A percentile compares a stretch with the other conserved stretches of the same genome.
phyloP scores from a whole-genome alignment of 805 yeast genomes.

The Hagleromyces aurorensis region DNA sequence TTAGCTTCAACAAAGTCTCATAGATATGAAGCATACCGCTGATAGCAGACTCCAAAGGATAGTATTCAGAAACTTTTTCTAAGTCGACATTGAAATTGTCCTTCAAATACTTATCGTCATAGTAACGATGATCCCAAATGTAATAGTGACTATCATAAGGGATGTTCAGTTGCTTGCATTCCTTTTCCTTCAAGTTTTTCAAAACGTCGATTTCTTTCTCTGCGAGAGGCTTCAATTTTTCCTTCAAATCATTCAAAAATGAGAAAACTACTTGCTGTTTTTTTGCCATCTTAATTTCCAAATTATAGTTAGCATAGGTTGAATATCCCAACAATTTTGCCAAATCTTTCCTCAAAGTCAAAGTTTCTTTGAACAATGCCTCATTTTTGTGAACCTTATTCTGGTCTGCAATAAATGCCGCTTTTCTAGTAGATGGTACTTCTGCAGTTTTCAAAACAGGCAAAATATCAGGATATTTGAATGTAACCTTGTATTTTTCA shows the following conservation, averaged over 20 bases:
- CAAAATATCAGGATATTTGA: slow-evolving; percentile 70
- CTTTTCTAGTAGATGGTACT: slow-evolving; percentile 53
- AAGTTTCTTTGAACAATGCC: slow-evolving; percentile 49
- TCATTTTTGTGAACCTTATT: slow-evolving; percentile 61
- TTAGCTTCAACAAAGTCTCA: slow-evolving; percentile 59
- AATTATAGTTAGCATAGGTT: slow-evolving; percentile 58
- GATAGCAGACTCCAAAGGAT: slow-evolving; percentile 65
- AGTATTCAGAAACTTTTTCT: slow-evolving; percentile 64
- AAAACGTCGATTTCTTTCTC: slow-evolving; percentile 43
- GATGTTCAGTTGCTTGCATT: slow-evolving; percentile 39
- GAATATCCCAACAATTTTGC: slow-evolving; percentile 60
- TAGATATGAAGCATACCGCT: slow-evolving; percentile 62
- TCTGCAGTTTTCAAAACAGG: slow-evolving; percentile 73
- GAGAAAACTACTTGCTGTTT: slow-evolving; percentile 47
- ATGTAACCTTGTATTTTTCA: slow-evolving; percentile 53
- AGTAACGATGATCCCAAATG: slow-evolving; percentile 70
- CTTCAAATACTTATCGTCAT: slow-evolving; percentile 58
- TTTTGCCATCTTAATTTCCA: slow-evolving; percentile 80
- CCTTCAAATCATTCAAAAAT: slow-evolving; percentile 55
- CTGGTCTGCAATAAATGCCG: slow-evolving; percentile 60
- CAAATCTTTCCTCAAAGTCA: slow-evolving; percentile 51
- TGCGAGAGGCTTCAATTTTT: slow-evolving; percentile 54
- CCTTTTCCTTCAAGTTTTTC: slow-evolving; percentile 44
- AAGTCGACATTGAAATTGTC: slow-evolving; percentile 65
- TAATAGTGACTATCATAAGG: slow-evolving; percentile 38